Base-by-base conservation (phyloP, 2,329 filamentous ascomycete genomes). In the Dactylellina parvicollis region DNA sequence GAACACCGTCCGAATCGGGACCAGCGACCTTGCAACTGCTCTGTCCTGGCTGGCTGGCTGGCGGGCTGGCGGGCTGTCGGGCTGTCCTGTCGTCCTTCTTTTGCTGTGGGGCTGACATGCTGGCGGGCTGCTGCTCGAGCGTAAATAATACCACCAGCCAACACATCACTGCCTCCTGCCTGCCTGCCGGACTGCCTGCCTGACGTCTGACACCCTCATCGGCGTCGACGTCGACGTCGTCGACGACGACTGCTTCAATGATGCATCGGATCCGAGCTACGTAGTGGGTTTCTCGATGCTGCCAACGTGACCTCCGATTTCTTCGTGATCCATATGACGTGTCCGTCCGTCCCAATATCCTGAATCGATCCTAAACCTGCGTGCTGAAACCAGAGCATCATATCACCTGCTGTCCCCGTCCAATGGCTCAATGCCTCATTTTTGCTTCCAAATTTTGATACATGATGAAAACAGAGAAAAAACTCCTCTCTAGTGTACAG, bases 91-190 rank as follows among this genome's bases (percentile, higher is more conserved):
- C n/a, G n/a, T n/a, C n/a, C n/a, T n/a, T n/a, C n/a, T n/a, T n/a
- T n/a, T n/a, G n/a, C n/a, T 40, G 67, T 72, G 67, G 67, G 67
- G 67, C 67, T 72, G 67, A 65, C 67, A 54, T 72, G 67, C 67
- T 72, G 67, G 32, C 38, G 10, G 34, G 16, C 34, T n/a, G 34
- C 12, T 38, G 34, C 12, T 38, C 12, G 12, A 4, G 4, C 4
- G 3, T 38, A 4, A 38, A 38, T 38, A n/a, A n/a, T 44, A 60
- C 60, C 64, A 69, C 44, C 64, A 69, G 64, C 64, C 64, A 69
- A 69, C 64, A 69, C 64, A 69, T 69, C 64, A 69, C 38, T 60
- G 55, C n/a, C n/a, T n/a, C n/a, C n/a, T n/a, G n/a, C n/a, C n/a
- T n/a, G n/a, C n/a, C n/a, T n/a, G n/a, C n/a, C n/a, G n/a, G n/a